Conservation (phyloP, 2,329 filamentous ascomycete species). For the Arachnomyces sp. region DNA sequence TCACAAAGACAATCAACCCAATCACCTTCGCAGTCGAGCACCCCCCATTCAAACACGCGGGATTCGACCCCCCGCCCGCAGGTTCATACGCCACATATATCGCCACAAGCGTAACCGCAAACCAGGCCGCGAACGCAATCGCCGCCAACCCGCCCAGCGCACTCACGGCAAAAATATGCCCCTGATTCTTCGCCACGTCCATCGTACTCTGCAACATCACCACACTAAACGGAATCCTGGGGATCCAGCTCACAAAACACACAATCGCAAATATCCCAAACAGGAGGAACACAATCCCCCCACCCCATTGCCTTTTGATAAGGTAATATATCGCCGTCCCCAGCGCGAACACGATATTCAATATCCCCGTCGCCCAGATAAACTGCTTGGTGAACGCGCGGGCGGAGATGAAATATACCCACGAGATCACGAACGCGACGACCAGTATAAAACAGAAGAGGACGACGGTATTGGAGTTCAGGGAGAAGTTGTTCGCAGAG, state of each 20-base stretch:
- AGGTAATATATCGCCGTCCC: conserved; percentile 84
- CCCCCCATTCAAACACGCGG: conserved; percentile 48
- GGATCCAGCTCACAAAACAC: conserved; percentile 83
- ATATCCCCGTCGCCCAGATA: conserved; percentile 84
- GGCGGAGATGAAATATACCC: conserved; percentile 65
- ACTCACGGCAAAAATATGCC: conserved; percentile 80
- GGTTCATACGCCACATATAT: conserved; percentile 81
- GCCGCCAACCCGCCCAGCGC: conserved; percentile 71
- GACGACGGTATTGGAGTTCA: conserved; percentile 77
- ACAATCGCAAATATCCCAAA: conserved; percentile 73
- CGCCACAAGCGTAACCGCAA: conserved; percentile 73
- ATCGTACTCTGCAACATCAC: conserved; percentile 82
- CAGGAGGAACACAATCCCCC: conserved; percentile 77
- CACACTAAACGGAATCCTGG: conserved; percentile 80
- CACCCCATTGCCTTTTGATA: conserved; percentile 64
- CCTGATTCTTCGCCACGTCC: conserved; percentile 72
- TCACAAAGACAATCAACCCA: conserved; percentile 75
- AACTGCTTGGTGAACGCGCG: conserved; percentile 78
- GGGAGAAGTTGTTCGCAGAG: conserved; percentile 54
- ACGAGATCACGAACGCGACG: conserved; percentile 66
- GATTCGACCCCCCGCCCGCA: conserved; percentile 35
- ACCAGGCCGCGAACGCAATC: conserved; percentile 74
- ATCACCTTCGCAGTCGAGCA: conserved; percentile 73
- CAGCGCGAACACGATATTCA: conserved; percentile 78
- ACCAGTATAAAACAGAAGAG: conserved; percentile 72